Percentiles rank a stretch among this genome's conserved stretches.
phyloP scores from a whole-genome alignment of 179 eudicot genomes.

The Actinidia polygama region DNA sequence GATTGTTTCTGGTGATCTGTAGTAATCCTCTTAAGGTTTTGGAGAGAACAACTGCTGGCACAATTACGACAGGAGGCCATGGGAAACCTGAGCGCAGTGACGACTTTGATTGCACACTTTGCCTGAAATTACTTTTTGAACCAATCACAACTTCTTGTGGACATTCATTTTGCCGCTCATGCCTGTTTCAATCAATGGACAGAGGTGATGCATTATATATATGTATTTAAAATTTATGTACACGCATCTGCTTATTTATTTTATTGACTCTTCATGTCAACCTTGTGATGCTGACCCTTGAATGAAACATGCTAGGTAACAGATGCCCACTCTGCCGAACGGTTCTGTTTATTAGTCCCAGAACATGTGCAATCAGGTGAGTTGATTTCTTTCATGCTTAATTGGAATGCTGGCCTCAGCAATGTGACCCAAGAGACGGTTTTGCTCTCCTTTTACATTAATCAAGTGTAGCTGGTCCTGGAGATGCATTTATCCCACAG shows the following conservation, averaged over 20 bases:
- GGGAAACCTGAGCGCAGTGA: conserved; percentile 76
- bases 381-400: conserved; percentile 21
- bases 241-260: background rate
- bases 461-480: conserved; percentile 2
- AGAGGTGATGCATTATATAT: conserved; percentile 51
- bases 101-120: conserved; percentile 97
- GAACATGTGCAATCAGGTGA: conserved; percentile 87
- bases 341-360: conserved; percentile 83
- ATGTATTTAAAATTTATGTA: too few relatives aligned
- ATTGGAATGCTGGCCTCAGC: background rate
- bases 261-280: background rate
- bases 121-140: conserved; percentile 90
- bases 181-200: conserved; percentile 98
- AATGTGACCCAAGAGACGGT: background rate
- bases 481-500: too few relatives aligned
- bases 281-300: conserved; percentile 27
- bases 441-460: conserved; percentile 10
- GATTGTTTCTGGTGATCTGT: conserved; percentile 29
- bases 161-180: conserved; percentile 96
- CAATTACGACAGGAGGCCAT: conserved; percentile 47
- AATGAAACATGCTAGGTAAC: conserved; percentile 65
- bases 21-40: conserved; percentile 60
- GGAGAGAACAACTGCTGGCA: conserved; percentile 48
- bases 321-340: conserved; percentile 97
- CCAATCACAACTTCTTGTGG: conserved; percentile 99